Evolutionary conservation across 2,329 filamentous ascomycete species (phyloP), one percentile per base, ranked within the genome.

Genomic region (Colletotrichum kahawae): DNA sequence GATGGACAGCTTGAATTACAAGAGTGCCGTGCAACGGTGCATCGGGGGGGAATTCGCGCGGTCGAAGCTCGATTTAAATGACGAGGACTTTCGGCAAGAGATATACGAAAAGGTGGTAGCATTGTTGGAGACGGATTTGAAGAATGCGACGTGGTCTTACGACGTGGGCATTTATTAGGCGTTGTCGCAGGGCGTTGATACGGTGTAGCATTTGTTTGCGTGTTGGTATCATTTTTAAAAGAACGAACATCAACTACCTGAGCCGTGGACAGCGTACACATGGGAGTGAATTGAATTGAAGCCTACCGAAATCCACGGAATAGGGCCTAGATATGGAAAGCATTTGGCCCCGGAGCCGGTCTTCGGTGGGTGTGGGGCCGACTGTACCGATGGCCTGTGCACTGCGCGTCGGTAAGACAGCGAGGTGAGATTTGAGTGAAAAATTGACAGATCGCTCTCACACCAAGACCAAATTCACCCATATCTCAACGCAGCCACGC

Each of bases 21-120:
- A 51, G 16, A 78, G 63, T 1, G 79, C 78, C 2, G 79, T 79
- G 7, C 48, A 60, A 5, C 66, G 77, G 0, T 80, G 78, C 29
- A 68, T 80, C 1, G 13, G 75, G 7, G 75, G 72, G 33, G 70
- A 72, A 7, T 69, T 79, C 5, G 18, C 1, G 5, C 4, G 51
- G 24, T n/a, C 4, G 2, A 48, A 31, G 0, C 56, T 48, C 6
- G 66, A 74, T 7, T 33, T 74, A n/a, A 70, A 43, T 21, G 16
- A 70, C 1, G 57, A 64, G 2, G 59, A 57, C 7, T 70, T 64
- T 62, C 8, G 65, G n/a, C 57, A 73, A 21, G 57, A 54, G 8
- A 54, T 74, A 2, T 74, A 74, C 36, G 71, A 51, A 13, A 43
- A 65, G 14, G 29, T 60, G 0, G 67, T 70, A 1, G 48, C 21